phyloP scores from a whole-genome alignment of 225 moss, liverwort and hornwort species.

The Bryum argenteum region DNA sequence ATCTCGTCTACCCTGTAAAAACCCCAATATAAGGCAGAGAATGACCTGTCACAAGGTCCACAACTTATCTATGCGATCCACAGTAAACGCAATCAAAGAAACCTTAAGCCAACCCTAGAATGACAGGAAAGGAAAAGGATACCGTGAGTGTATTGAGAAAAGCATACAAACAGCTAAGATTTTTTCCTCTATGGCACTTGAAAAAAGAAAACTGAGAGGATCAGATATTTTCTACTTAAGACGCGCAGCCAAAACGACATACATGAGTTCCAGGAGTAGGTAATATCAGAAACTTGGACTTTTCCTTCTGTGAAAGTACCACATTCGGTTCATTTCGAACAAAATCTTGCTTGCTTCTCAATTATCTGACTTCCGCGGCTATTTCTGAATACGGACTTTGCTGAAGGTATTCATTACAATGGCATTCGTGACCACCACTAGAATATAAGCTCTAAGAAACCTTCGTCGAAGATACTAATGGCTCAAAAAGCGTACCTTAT shows the following conservation, averaged over 20 bases:
- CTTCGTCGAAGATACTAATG: neutral
- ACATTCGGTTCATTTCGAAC: neutral
- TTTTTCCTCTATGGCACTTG: neutral
- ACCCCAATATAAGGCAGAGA: slow-evolving; percentile 14
- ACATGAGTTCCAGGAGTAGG: neutral
- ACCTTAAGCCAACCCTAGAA: neutral
- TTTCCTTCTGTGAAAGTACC: neutral
- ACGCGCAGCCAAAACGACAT: neutral
- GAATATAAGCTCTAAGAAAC: slow-evolving; percentile 5
- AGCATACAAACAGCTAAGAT: neutral
- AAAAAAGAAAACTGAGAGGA: neutral
- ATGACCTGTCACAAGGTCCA: neutral
- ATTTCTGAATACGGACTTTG: slow-evolving; percentile 7
- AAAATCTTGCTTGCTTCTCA: slow-evolving; percentile 6
- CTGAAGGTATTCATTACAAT: slow-evolving; percentile 11
- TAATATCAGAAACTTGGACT: slow-evolving; percentile 1
- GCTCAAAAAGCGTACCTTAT: slow-evolving; percentile 61
- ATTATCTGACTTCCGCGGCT: neutral
- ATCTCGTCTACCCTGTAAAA: neutral
- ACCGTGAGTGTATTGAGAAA: neutral
- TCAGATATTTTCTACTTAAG: neutral
- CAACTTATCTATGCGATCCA: neutral
- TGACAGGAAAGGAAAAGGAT: neutral
- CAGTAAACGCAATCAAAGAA: neutral
- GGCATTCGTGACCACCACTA: slow-evolving; percentile 8